Base-by-base conservation (phyloP, 2,329 filamentous ascomycete genomes). In the Periglandula ipomoeae region DNA sequence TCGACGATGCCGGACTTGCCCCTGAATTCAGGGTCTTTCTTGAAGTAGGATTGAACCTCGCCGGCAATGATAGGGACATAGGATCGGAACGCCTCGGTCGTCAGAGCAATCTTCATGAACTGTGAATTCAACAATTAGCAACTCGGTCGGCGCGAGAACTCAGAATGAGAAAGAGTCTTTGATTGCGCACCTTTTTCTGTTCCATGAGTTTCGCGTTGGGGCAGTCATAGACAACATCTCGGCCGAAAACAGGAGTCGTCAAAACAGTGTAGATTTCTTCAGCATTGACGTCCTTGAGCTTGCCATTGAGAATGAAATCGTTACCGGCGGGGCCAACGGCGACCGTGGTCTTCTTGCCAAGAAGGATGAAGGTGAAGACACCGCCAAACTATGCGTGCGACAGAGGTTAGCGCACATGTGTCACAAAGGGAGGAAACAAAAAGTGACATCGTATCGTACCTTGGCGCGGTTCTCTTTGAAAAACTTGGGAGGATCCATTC, bases 171-270 rank as follows among this genome's bases (percentile, higher is more conserved):
- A 4, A 2, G 15, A 32, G 11, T 4, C 30, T 32, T 5, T 5
- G 2, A 13, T 5, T 10, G 19, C 69, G 53, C 65, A 89, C 87
- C 81, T 91, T 93, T 75, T 95, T 95, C 74, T 95, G 89, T 71
- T 95, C 89, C 89, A 95, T 94, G 62, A 95, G 78, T 70, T 94
- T 94, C 50, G 87, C 76, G 65, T 94, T 94, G 38, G 88, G 87
- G 69, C 88, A 93, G 65, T 94, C 89, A 64, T 94, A 95, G 47
- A 94, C 87, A 23, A 95, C 89, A 69, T 90, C 84, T 59, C 81
- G 82, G 56, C 89, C 89, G 63, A 95, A 95, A 43, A 82, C 79
- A 22, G 79, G 79, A 20, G 78, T 82, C 6, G 79, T 82, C 52
- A 95, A 75, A 49, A 87, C 84, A 48, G 80, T 84, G 70, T 95